phyloP scores from a whole-genome alignment of 2,329 filamentous ascomycete genomes.

The Fonsecaea nubica region DNA sequence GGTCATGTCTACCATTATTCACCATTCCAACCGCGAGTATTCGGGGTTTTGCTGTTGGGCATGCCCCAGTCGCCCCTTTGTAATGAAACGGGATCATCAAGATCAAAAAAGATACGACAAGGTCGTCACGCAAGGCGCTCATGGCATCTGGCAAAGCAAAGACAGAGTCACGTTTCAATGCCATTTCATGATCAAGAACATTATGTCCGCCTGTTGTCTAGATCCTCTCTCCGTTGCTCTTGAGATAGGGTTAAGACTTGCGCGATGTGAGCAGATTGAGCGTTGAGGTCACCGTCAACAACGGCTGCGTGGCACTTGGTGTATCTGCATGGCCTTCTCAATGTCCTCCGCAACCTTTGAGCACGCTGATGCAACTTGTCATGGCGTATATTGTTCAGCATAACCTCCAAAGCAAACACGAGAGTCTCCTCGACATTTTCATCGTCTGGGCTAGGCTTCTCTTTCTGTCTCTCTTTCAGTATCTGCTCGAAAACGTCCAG shows the following conservation, averaged over 20 bases:
- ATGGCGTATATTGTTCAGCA: not conserved
- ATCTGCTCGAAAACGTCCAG: constrained; percentile 20
- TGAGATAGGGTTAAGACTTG: not conserved
- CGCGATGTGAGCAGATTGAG: not conserved
- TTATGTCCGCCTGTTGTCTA: not conserved
- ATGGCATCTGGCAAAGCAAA: constrained; percentile 6
- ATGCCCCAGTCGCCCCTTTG: too few species aligned
- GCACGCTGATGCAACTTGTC: not conserved
- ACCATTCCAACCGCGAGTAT: too few species aligned
- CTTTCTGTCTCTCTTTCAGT: constrained; percentile 6
- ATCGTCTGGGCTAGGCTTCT: not conserved
- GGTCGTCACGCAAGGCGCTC: constrained; percentile 10
- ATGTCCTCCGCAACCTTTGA: not conserved
- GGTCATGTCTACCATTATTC: too few species aligned
- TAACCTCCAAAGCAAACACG: constrained; percentile 2
- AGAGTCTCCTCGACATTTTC: not conserved
- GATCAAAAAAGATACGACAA: constrained; percentile 6
- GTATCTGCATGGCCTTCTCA: not conserved
- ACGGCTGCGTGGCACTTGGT: too few species aligned
- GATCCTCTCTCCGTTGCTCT: not conserved
- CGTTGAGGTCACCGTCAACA: not conserved
- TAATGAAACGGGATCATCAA: too few species aligned
- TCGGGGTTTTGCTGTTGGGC: too few species aligned
- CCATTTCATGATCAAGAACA: constrained; percentile 8
- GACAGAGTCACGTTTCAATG: constrained; percentile 4